Base-by-base conservation (phyloP, 805 yeast genomes). In the Candida coquimbonensis region DNA sequence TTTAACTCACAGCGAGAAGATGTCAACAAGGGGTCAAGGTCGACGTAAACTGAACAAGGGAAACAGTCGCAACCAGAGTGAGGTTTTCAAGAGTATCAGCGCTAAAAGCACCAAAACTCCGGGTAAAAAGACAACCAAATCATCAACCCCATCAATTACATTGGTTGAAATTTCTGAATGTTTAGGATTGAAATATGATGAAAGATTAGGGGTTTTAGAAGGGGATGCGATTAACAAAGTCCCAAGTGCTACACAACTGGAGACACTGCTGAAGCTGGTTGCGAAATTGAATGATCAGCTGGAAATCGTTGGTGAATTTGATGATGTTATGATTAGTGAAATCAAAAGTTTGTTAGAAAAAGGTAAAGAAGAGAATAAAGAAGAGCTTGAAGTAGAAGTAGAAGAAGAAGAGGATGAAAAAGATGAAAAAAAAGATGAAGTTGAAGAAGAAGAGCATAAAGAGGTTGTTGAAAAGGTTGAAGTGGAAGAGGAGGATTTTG, bases 141-240 rank as follows among this genome's bases (percentile, higher is more conserved):
- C 60, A 7, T 59, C 59, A 19, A 57, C 63, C 11, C 77, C 80
- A 1, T 65, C 75, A 1, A 53, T 60, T 26, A 64, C 72, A 4
- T 49, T 83, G 43, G 72, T 72, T 27, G 74, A 75, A 45, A 73
- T 83, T 13, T 64, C 83, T 44, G 65, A 66, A 39, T 78, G 76
- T 50, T 61, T 81, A 35, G 68, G 72, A 40, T 60, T 83, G 44
- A 64, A 75, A 1, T 83, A 77, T 56, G 86, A 82, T 54, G 66
- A 74, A 5, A 75, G 77, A 36, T 67, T 75, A 16, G 89, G 89
- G 1, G 61, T 77, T 43, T 62, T 83, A 24, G 80, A 74, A 52
- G 90, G 90, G 0, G 81, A 77, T 17, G 56, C 71, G 7, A 67
- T 77, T 0, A 64, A 73, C 2, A 70, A 75, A 7, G 63, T 68